phyloP scores from a whole-genome alignment of 75 land plant species.

The Gnetum montanum region DNA sequence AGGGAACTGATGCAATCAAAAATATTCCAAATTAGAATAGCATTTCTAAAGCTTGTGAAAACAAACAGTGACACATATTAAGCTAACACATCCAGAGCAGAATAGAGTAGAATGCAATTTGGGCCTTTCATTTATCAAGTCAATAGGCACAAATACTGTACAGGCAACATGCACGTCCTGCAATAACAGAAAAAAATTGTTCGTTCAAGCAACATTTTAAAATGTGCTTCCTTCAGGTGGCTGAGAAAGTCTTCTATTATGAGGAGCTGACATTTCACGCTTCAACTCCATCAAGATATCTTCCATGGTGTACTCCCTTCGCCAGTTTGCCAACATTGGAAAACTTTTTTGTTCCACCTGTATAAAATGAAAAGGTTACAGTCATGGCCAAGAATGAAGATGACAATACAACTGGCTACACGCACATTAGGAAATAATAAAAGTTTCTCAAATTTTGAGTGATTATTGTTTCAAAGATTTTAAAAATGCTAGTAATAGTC shows the following conservation, averaged over 20 bases:
- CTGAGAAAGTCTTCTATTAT: conserved; percentile 41
- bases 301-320: conserved; percentile 46
- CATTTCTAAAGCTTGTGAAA: too few species aligned
- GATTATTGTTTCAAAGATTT: too few species aligned
- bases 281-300: conserved; percentile 40
- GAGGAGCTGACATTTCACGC: conserved; percentile 48
- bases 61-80: too few species aligned
- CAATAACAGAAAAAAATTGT: background rate
- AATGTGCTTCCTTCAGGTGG: conserved; percentile 48
- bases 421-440: too few species aligned
- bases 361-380: background rate
- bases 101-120: too few species aligned
- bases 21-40: too few species aligned
- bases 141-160: conserved; percentile 5
- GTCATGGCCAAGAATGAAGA: background rate
- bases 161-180: background rate
- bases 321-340: conserved; percentile 41
- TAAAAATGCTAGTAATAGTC: too few species aligned
- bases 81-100: too few species aligned
- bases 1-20: too few species aligned
- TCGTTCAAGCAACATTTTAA: background rate
- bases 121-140: too few species aligned
- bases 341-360: conserved; percentile 51
- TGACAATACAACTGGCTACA: too few species aligned
- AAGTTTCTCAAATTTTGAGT: too few species aligned